Evolutionary conservation across 2,329 filamentous ascomycete species (phyloP), one percentile per base, ranked within the genome.

Genomic region (Dendrostoma leiphaemia): DNA sequence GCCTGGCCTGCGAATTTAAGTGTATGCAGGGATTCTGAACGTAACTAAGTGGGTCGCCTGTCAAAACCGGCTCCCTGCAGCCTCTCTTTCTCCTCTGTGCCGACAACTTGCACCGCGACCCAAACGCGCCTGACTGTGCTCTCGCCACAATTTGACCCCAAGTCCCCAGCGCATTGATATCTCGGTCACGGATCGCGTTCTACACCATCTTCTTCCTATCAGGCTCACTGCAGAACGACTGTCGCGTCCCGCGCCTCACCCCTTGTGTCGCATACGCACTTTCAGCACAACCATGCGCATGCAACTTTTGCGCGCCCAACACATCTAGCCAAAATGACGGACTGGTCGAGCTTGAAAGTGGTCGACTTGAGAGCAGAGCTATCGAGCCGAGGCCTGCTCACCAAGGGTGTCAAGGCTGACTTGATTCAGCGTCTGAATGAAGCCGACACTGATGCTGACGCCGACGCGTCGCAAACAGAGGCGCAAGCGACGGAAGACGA

Each of bases 291-390:
- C 48, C 21, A 58, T 58, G 56, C 50, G 44, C 48, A 29, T 55
- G 45, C 23, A 15, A 28, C 31, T 23, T 17, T 43, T 32, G 12
- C 26, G 46, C 23, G 21, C 50, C 32, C 49, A 41, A 23, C 47
- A 32, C 48, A 46, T 31, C 56, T 61, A 54, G 47, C 59, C 61
- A 71, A 56, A 59, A 81, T 79, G 76, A 70, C 72, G 48, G 79
- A 82, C 62, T 83, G 78, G 74, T 71, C 69, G 58, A 79, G 74
- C 69, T 79, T 86, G 64, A 92, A 89, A 72, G 89, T 93, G 59
- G 77, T 85, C 31, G 87, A 91, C 64, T 79, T 93, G 55, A 88
- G 86, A 70, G 82, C 83, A 21, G 88, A 91, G 74, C 78, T 92
- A 38, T 91, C 89, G 71, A 78, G 76, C 55, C 82, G 88, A 59